Evolutionary conservation across 768 basidiomycete genomes (phyloP), one percentile per base, ranked within the genome.

Genomic region (Tubosaeta sp.): DNA sequence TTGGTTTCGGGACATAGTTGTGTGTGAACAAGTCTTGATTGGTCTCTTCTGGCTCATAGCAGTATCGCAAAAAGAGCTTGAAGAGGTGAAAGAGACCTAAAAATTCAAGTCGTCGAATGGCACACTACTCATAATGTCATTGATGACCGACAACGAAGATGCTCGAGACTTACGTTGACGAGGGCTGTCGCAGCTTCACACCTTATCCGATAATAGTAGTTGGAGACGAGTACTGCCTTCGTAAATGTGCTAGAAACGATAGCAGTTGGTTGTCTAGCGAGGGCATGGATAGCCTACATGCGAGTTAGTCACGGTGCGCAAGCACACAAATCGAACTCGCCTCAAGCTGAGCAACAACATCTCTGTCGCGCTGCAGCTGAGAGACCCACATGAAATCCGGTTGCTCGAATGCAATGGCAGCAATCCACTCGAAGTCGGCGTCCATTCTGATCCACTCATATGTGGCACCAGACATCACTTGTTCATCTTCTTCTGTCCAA

Each of bases 381-480:
- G 87, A 91, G 19, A 95, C 89, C 94, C 95, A 99, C 91, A 95
- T 95, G 64, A 94, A 98, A 73, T 95, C 94, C 39, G 91, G 92
- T 72, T 97, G 93, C 46, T 95, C 89, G 57, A 95, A 98, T 56
- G 84, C 84, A 55, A 97, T 81, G 35, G 79, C 80, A n/a, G 91
- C 88, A 50, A 98, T 89, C 97, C 97, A 99, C 72, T 99, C 97
- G 68, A 97, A 95, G 66, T 99, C 97, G 14, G 97, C 94, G 65
- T 99, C 97, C 79, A 98, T 91, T 56, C 97, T 78, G 53, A 99
- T 98, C 95, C 95, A 99, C 71, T 99, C 97, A 70, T 97, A 99
- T 4, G 93, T 95, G 56, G 95, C 95, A 16, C 91, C 91, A 35
- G 88, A 85, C 91, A 98, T 95, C 39, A 80, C 76, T 54, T 87